Conservation (phyloP, 192 early-diverging fungal species). For the Cetraspora pellucida region DNA sequence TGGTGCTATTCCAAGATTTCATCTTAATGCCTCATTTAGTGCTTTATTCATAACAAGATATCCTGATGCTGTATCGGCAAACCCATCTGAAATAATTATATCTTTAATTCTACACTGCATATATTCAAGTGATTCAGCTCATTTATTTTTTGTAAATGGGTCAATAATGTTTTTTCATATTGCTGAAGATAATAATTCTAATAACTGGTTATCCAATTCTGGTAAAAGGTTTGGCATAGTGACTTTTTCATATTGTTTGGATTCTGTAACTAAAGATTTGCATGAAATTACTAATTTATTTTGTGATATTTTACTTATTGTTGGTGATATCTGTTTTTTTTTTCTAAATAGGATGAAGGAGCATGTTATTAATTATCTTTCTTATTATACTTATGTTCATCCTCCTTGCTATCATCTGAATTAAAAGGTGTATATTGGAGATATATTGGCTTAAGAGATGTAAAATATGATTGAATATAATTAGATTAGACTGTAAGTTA, state of each 20-base stretch:
- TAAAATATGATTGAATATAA: neutral
- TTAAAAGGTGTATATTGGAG: neutral
- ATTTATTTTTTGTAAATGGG: neutral
- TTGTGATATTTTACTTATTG: neutral
- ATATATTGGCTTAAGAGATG: neutral
- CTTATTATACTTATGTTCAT: neutral
- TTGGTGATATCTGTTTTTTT: slow-evolving; percentile 7
- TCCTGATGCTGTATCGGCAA: too few species aligned
- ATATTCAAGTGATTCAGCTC: slow-evolving; percentile 2
- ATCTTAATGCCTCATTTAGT: too few species aligned
- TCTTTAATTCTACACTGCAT: neutral
- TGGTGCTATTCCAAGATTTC: neutral
- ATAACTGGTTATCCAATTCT: neutral
- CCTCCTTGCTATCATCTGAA: neutral
- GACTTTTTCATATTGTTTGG: too few species aligned
- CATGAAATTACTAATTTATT: slow-evolving; percentile 6
- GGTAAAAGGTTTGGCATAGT: neutral
- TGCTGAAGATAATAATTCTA: slow-evolving; percentile 1
- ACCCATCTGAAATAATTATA: too few species aligned
- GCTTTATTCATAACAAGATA: too few species aligned
- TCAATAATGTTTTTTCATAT: neutral
- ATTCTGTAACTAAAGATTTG: too few species aligned
- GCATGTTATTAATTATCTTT: neutral
- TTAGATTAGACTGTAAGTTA: neutral
- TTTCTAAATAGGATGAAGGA: neutral